Evolutionary conservation across 345 rosid species (phyloP), one percentile per base, ranked within the genome.

Genomic region (Pistacia atlantica): DNA sequence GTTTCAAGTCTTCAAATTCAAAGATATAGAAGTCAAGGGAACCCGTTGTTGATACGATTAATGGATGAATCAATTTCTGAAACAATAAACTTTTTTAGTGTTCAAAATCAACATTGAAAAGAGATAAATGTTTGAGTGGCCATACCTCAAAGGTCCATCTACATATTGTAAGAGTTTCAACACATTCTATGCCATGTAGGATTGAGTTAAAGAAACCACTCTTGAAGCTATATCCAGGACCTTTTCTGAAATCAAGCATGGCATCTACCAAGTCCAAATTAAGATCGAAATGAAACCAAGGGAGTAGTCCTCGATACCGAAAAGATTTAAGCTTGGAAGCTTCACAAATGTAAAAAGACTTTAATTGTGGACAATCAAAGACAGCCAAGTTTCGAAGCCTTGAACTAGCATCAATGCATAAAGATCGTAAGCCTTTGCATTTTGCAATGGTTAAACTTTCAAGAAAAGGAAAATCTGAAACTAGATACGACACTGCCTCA

Each of bases 161-260:
- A 54, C 69, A 74, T 37, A 63, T n/a, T 11, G 77, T 74, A 8
- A 62, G 77, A 31, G 31, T 49, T 20, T 22, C 45, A 74, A 35
- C 52, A 17, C 5, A 14, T 48, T 14, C 35, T n/a, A 64, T 37
- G 59, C 61, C n/a, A 1, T 3, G 0, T 0, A 63, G 70, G 49
- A 74, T n/a, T n/a, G 57, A 20, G 59, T 35, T n/a, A 16, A 46
- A 62, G 45, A 64, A 28, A 11, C 11, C 31, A 14, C 12, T 63
- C 60, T 13, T 28, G 48, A 51, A 46, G 46, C 60, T 42, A 46
- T 72, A 59, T 38, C 45, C 38, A 59, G 54, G 55, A 31, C 68
- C 68, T 48, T 62, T 28, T 65, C 77, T 73, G 61, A 49, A 62
- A 73, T 62, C 60, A 73, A 73, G 68, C 77, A 73, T 49, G 67